Evolutionary conservation across 2,329 filamentous ascomycete species (phyloP), one percentile per base, ranked within the genome.

Genomic region (Drechslera avenae): DNA sequence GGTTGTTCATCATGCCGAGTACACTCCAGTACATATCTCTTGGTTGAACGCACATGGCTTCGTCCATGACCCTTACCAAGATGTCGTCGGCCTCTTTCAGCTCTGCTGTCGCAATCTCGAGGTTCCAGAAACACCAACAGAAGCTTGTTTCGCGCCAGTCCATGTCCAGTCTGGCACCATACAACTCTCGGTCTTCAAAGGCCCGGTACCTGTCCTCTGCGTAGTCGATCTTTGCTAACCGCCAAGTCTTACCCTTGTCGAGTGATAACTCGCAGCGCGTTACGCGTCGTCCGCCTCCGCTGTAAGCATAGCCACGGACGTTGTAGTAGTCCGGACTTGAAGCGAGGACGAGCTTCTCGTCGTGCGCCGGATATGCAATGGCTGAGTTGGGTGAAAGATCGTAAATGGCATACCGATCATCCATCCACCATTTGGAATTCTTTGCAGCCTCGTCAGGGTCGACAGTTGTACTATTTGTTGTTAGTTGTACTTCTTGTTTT

Each of bases 1-100:
- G 89, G 63, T 96, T 96, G 75, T 96, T 96, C 92, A 97, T 96
- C 92, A 97, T 97, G 0, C 92, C 91, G 32, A 96, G 77, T 2
- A 96, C 91, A 53, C 86, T 91, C 92, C 92, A 97, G 75, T 96
- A 96, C 90, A 96, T 94, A 65, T 97, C 92, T 54, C 90, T 82
- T 4, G 92, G 92, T 69, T 96, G 91, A 0, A 90, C 78, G 73
- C 89, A 90, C 84, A 96, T 87, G 46, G 87, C 83, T 59, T 96
- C 92, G 62, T 97, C 92, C 91, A 96, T 96, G 4, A 87, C 88
- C 36, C 92, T 82, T 4, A 96, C 86, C 66, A 95, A 81, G 31
- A 97, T 84, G 63, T 91, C 90, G 35, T 85, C 82, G 1, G 89
- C 83, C 2, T 75, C 75, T 33, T 78, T 76, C 13, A 96, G 77